A percentile compares a stretch with the other conserved stretches of the same genome.
These are phyloP conservation scores for Cordyceps cateniannulata DNA, from an alignment of 2,329 filamentous ascomycete genomes.

Conservation along the genomic window DNA sequence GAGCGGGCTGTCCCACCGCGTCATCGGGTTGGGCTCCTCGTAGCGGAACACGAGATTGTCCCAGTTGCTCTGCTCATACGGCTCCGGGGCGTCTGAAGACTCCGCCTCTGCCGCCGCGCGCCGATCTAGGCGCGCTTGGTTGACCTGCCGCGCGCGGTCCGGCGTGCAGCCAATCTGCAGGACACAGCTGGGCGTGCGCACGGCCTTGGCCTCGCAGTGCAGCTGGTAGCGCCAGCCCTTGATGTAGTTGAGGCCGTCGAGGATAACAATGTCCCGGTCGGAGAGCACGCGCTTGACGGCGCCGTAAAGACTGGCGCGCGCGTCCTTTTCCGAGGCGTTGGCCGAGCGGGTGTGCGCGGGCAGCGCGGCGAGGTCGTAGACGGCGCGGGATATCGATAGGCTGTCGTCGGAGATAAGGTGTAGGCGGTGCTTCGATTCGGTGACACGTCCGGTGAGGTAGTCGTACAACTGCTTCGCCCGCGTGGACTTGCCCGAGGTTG, in stretches of 20 bases:
- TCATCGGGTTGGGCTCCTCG: constrained; percentile 82
- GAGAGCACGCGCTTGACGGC: constrained; percentile 72
- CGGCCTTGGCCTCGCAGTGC: constrained; percentile 76
- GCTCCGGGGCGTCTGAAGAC: constrained; percentile 21
- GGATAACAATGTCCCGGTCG: constrained; percentile 68
- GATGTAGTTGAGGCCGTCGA: constrained; percentile 81
- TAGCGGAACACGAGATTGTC: constrained; percentile 77
- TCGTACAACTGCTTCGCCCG: constrained; percentile 59
- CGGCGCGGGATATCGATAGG: constrained; percentile 61
- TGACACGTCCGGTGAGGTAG: constrained; percentile 55
- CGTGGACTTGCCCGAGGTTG: constrained; percentile 62
- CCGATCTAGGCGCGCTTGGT: constrained; percentile 48
- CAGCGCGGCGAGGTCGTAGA: constrained; percentile 57
- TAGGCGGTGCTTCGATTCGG: constrained; percentile 50
- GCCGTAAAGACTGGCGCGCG: constrained; percentile 66
- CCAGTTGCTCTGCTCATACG: constrained; percentile 56
- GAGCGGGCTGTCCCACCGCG: constrained; percentile 74
- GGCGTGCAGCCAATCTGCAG: constrained; percentile 55
- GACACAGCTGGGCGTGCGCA: constrained; percentile 68
- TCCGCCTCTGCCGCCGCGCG: constrained; percentile 15
- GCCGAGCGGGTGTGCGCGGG: constrained; percentile 60
- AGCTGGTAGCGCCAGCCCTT: constrained; percentile 86
- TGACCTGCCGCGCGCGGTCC: constrained; percentile 50
- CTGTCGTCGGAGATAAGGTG: constrained; percentile 69
- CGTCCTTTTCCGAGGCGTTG: constrained; percentile 73